Percentiles rank a stretch among this genome's conserved stretches.
These are phyloP conservation scores for Sugiyamaella valdiviana DNA, from an alignment of 805 yeast species.

Conservation along the genomic window DNA sequence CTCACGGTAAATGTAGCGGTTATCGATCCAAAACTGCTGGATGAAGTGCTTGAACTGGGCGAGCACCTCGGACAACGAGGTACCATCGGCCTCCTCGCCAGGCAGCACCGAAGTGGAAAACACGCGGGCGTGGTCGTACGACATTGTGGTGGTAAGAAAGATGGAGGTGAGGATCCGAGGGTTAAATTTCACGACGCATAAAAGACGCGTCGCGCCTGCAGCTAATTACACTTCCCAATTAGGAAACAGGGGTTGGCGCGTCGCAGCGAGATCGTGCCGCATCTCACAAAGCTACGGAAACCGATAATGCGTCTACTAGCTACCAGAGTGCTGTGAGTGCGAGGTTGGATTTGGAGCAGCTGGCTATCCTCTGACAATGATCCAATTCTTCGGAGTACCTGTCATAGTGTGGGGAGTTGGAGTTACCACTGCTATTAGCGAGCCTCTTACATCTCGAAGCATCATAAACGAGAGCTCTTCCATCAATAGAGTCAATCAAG, in stretches of 20 bases:
- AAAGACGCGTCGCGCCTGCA: not conserved
- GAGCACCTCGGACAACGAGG: slow-evolving; percentile 28
- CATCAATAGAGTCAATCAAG: too few relatives aligned
- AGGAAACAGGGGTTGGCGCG: not conserved
- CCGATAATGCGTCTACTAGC: too few relatives aligned
- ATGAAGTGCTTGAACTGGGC: slow-evolving; percentile 64
- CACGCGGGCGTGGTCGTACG: slow-evolving; percentile 35
- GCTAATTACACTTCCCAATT: not conserved
- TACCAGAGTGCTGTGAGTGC: too few relatives aligned
- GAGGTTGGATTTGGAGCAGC: too few relatives aligned
- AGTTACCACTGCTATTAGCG: too few relatives aligned
- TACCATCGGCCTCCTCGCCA: slow-evolving; percentile 63
- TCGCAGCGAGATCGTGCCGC: not conserved
- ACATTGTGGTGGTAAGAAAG: slow-evolving; percentile 26
- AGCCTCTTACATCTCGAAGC: too few relatives aligned
- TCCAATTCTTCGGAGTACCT: too few relatives aligned
- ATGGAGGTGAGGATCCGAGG: not conserved
- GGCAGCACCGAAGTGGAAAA: slow-evolving; percentile 71
- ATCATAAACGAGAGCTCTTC: too few relatives aligned
- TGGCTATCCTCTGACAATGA: too few relatives aligned
- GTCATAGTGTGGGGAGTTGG: too few relatives aligned
- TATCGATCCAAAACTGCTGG: slow-evolving; percentile 75
- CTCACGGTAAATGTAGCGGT: slow-evolving; percentile 73
- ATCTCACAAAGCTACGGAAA: too few relatives aligned
- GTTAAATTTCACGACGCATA: slow-evolving; percentile 21